phyloP scores from a whole-genome alignment of 2,329 filamentous ascomycete genomes.

The Coleophoma crateriformis region DNA sequence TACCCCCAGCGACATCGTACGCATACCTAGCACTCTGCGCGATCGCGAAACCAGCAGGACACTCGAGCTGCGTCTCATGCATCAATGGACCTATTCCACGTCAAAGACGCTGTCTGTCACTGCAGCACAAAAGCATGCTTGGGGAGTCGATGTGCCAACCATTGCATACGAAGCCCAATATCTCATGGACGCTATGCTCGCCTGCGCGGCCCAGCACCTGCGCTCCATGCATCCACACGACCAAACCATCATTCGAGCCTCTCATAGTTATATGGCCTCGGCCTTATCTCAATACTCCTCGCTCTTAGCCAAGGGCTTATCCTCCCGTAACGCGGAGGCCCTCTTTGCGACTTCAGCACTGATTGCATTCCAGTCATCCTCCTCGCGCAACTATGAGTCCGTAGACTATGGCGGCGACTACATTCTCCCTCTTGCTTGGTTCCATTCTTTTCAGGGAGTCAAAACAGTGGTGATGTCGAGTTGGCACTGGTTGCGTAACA shows the following conservation, averaged over 20 bases:
- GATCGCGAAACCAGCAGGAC: slow-evolving; percentile 6
- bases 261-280: slow-evolving; percentile 60
- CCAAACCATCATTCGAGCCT: slow-evolving; percentile 53
- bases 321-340: slow-evolving; percentile 53
- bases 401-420: slow-evolving; percentile 48
- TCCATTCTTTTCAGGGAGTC: slow-evolving; percentile 62
- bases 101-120: slow-evolving; percentile 51
- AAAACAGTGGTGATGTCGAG: slow-evolving; percentile 59
- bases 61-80: slow-evolving; percentile 57
- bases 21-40: slow-evolving; percentile 9
- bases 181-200: slow-evolving; percentile 58
- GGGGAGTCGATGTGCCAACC: slow-evolving; percentile 53
- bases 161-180: slow-evolving; percentile 57
- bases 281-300: slow-evolving; percentile 55
- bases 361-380: slow-evolving; percentile 62
- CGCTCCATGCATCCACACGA: slow-evolving; percentile 52
- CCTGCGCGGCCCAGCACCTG: slow-evolving; percentile 58
- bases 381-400: slow-evolving; percentile 56
- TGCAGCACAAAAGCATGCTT: slow-evolving; percentile 47
- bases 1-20: slow-evolving; percentile 13
- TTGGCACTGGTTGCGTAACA: slow-evolving; percentile 58
- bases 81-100: slow-evolving; percentile 58
- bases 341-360: slow-evolving; percentile 58
- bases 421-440: slow-evolving; percentile 56
- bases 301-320: slow-evolving; percentile 50